phyloP scores from a whole-genome alignment of 2,329 filamentous ascomycete genomes.

The Torrubiellomyces zombiae region DNA sequence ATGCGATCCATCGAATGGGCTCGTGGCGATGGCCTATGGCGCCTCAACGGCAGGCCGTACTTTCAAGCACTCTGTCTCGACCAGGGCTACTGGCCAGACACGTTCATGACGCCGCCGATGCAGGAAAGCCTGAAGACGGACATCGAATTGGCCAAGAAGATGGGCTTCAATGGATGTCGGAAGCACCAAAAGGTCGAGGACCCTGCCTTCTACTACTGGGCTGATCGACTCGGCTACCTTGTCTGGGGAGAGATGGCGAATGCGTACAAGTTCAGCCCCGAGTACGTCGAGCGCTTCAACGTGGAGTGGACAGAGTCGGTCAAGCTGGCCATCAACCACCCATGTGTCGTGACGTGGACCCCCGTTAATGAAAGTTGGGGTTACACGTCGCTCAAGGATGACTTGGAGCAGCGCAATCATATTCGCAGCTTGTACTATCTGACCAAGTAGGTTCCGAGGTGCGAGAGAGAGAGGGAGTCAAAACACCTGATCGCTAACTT shows the following conservation, averaged over 20 bases:
- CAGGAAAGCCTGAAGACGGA: constrained; percentile 28
- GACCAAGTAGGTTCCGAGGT: constrained; percentile 41
- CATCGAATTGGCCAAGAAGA: constrained; percentile 37
- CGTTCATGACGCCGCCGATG: constrained; percentile 40
- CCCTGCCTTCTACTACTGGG: constrained; percentile 43
- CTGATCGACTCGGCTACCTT: constrained; percentile 41
- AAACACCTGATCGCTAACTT: constrained; percentile 3
- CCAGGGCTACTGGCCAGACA: constrained; percentile 47
- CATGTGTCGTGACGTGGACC: constrained; percentile 49
- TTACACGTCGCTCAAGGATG: constrained; percentile 40
- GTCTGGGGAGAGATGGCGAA: constrained; percentile 52
- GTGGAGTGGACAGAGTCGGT: constrained; percentile 48
- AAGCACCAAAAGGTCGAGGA: constrained; percentile 52
- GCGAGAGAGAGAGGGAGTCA: too few species aligned
- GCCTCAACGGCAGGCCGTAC: constrained; percentile 39
- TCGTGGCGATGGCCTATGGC: constrained; percentile 38
- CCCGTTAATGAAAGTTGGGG: constrained; percentile 49
- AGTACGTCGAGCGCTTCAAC: constrained; percentile 43
- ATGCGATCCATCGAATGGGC: constrained; percentile 45
- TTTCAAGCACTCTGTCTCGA: constrained; percentile 45
- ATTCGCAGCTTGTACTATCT: constrained; percentile 45
- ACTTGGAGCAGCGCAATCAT: constrained; percentile 43
- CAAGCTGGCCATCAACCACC: constrained; percentile 47
- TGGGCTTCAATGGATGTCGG: constrained; percentile 48
- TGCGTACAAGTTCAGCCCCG: constrained; percentile 42